phyloP scores from a whole-genome alignment of 1,139 yeast genomes.

The Zygosaccharomyces sapae region DNA sequence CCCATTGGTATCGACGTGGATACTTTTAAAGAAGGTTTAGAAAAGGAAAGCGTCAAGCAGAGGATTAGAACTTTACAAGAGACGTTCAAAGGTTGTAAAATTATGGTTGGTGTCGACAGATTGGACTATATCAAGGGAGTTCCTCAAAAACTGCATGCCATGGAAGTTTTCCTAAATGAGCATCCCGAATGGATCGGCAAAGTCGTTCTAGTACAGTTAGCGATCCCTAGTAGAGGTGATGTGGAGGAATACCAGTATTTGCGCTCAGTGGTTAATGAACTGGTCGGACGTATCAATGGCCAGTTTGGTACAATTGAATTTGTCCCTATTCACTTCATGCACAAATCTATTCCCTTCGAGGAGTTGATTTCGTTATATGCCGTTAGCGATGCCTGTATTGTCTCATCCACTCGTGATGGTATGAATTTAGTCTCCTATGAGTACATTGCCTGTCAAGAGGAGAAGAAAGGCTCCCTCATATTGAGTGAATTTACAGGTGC shows the following conservation, averaged over 20 bases:
- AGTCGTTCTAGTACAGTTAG: constrained; percentile 92
- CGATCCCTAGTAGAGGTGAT: constrained; percentile 96
- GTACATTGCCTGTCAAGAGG: constrained; percentile 92
- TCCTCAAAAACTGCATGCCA: constrained; percentile 93
- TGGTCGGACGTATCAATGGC: constrained; percentile 96
- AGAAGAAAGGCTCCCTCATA: constrained; percentile 78
- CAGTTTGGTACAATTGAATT: constrained; percentile 95
- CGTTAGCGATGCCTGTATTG: constrained; percentile 84
- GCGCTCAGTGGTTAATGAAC: constrained; percentile 89
- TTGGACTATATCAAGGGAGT: constrained; percentile 91
- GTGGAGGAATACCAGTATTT: constrained; percentile 96
- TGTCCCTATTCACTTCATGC: constrained; percentile 96
- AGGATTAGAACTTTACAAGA: constrained; percentile 59
- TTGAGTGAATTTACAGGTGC: constrained; percentile 97
- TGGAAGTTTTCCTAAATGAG: constrained; percentile 83
- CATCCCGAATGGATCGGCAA: constrained; percentile 99
- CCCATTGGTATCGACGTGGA: constrained; percentile 98
- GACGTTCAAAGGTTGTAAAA: constrained; percentile 67
- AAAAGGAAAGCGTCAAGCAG: constrained; percentile 55
- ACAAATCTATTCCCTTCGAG: constrained; percentile 82
- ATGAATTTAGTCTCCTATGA: constrained; percentile 96
- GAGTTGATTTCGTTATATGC: constrained; percentile 87
- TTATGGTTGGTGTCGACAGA: constrained; percentile 94
- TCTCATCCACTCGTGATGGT: constrained; percentile 94
- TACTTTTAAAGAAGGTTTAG: constrained; percentile 76